Evolutionary conservation across 1,139 yeast species (phyloP), one percentile per base, ranked within the genome.

Genomic region (Saccharomyces hybrid): DNA sequence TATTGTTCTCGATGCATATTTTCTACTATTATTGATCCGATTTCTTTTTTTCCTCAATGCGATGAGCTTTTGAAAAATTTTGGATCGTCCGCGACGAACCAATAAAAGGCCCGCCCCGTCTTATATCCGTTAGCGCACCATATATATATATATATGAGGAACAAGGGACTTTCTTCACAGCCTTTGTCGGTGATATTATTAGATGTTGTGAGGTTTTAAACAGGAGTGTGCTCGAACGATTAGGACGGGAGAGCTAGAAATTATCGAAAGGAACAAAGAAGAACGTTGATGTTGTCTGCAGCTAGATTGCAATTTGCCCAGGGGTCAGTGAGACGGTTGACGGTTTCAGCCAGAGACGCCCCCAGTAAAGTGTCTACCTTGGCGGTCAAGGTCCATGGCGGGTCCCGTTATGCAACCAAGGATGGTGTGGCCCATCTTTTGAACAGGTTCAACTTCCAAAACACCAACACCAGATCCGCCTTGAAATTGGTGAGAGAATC

Each of bases 401-500:
- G 99, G 62, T 81, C 97, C 58, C 87, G 95, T 71, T 79, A 82
- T 65, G 79, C 84, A 56, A 73, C 81, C 52, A 82, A 84, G 70
- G 84, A 90, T 58, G 99, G 99, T 73, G 75, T 86, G 60, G 79
- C 98, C 51, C 98, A 93, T 73, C 76, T 90, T 63, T 80, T 91
- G 68, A 83, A 95, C 66, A 83, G 90, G 74, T 90, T 82, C 74
- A 86, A 86, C 67, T 93, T 86, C 78, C 82, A 88, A 73, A 86
- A 87, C 79, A 90, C 97, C 59, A 79, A 79, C 61, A 73, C 82
- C 65, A 89, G 90, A 74, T 86, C 96, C 34, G 97, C 96, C 31
- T 80, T 93, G 70, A 88, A 99, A 77, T 79, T 91, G 69, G 87
- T 91, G 67, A 87, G 99, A 75, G 99, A 95, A 76, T 77, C 93